Evolutionary conservation across 805 yeast genomes (phyloP).

Genomic region (Wickerhamomyces bisporus): DNA sequence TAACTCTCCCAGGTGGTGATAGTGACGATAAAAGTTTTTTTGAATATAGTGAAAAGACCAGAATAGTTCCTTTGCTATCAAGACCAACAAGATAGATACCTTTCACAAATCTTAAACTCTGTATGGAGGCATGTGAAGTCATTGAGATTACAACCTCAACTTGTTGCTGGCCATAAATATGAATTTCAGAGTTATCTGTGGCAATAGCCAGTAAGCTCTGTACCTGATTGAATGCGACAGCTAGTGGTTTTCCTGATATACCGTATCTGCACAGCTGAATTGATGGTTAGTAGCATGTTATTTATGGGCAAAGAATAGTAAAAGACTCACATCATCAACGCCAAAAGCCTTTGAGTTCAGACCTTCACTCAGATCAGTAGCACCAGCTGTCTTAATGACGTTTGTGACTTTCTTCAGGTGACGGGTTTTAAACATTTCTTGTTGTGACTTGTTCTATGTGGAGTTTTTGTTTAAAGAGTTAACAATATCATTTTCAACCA

Average conservation of each 20-base stretch:
- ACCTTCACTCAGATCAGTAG: conserved; percentile 26
- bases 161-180: conserved; percentile 78
- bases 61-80: conserved; percentile 54
- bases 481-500: too few relatives aligned
- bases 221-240: conserved; percentile 79
- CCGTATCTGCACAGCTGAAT: conserved; percentile 41
- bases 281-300: too few relatives aligned
- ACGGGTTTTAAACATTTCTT: conserved; percentile 29
- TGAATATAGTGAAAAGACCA: conserved; percentile 65
- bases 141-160: conserved; percentile 65
- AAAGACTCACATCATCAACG: conserved; percentile 24
- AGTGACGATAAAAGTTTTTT: conserved; percentile 56
- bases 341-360: conserved; percentile 27
- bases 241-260: conserved; percentile 55
- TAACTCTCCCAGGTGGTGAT: conserved; percentile 60
- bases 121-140: conserved; percentile 45
- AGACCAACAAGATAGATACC: conserved; percentile 78
- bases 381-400: conserved; percentile 28
- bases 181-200: conserved; percentile 63
- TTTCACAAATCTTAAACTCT: conserved; percentile 60
- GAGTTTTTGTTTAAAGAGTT: too few relatives aligned
- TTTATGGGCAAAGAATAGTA: too few relatives aligned
- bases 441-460: background rate
- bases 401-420: conserved; percentile 27
- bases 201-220: conserved; percentile 83